Conservation (phyloP, 208 protist genomes). For the Blechomonas ayalai region DNA sequence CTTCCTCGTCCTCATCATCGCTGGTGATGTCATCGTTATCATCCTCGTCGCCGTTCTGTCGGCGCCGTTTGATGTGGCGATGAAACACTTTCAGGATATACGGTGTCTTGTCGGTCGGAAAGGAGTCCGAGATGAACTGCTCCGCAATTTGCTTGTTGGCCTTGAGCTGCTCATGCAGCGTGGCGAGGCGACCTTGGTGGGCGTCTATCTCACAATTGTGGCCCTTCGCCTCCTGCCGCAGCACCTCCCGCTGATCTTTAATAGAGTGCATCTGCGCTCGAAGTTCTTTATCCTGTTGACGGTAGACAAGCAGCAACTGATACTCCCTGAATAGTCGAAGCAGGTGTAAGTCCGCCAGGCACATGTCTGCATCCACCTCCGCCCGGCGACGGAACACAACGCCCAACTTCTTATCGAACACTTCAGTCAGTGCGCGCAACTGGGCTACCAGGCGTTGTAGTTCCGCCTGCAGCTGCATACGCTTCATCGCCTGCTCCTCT, state of each 20-base stretch:
- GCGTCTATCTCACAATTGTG: slow-evolving; percentile 41
- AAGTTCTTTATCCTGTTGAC: slow-evolving; percentile 83
- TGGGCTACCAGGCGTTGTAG: slow-evolving; percentile 40
- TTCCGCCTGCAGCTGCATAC: slow-evolving; percentile 54
- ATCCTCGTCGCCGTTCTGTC: slow-evolving; percentile 27
- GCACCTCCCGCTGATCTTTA: slow-evolving; percentile 47
- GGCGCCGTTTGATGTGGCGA: slow-evolving; percentile 89
- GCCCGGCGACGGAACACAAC: slow-evolving; percentile 77
- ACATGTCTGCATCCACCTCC: slow-evolving; percentile 90
- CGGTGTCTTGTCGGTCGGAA: slow-evolving; percentile 51
- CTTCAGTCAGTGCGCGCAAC: slow-evolving; percentile 28
- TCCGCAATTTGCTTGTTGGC: slow-evolving; percentile 66
- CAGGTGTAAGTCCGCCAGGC: slow-evolving; percentile 86
- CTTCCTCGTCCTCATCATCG: slow-evolving; percentile 61
- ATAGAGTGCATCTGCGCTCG: slow-evolving; percentile 40
- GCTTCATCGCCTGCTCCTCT: slow-evolving; percentile 68
- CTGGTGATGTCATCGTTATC: slow-evolving; percentile 67
- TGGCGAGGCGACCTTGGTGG: slow-evolving; percentile 48
- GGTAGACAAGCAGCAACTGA: slow-evolving; percentile 91
- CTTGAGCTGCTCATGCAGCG: slow-evolving; percentile 61
- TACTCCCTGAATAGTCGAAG: slow-evolving; percentile 94
- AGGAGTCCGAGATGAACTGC: slow-evolving; percentile 76
- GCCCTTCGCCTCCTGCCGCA: slow-evolving; percentile 47
- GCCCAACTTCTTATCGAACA: slow-evolving; percentile 78
- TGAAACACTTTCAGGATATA: slow-evolving; percentile 90